Conservation (phyloP, 2,329 filamentous ascomycete genomes). For the Plectosphaerella sp. region DNA sequence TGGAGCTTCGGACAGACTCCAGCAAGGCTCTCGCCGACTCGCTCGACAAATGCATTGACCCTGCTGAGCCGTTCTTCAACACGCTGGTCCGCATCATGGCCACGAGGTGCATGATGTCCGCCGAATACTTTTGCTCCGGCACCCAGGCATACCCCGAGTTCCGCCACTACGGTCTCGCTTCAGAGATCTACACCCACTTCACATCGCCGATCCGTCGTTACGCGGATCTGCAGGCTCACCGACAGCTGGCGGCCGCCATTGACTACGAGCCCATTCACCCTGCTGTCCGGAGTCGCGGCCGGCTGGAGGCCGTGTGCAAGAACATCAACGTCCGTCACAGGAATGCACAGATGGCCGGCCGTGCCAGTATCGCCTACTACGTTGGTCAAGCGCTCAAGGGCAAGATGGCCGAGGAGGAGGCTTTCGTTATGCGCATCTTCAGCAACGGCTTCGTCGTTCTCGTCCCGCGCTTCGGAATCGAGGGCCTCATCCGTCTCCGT, state of each 20-base stretch:
- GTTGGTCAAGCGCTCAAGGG: slow-evolving; percentile 93
- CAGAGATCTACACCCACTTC: slow-evolving; percentile 98
- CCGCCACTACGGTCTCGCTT: slow-evolving; percentile 93
- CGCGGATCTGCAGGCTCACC: slow-evolving; percentile 90
- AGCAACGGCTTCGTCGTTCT: slow-evolving; percentile 97
- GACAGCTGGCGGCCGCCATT: slow-evolving; percentile 92
- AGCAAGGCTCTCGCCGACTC: slow-evolving; percentile 93
- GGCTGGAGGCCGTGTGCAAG: slow-evolving; percentile 90
- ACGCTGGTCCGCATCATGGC: slow-evolving; percentile 96
- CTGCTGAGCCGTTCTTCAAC: slow-evolving; percentile 91
- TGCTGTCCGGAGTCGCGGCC: slow-evolving; percentile 73
- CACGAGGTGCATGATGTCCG: slow-evolving; percentile 98
- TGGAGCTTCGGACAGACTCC: slow-evolving; percentile 78
- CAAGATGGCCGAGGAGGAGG: slow-evolving; percentile 73
- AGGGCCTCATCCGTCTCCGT: slow-evolving; percentile 80
- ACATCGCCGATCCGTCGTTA: slow-evolving; percentile 96
- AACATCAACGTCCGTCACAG: slow-evolving; percentile 98
- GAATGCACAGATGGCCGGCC: slow-evolving; percentile 92
- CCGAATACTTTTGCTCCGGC: slow-evolving; percentile 96
- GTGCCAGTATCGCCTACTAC: slow-evolving; percentile 95
- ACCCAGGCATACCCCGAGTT: slow-evolving; percentile 92
- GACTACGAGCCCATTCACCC: slow-evolving; percentile 85
- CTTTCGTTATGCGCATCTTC: slow-evolving; percentile 95
- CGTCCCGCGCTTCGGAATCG: slow-evolving; percentile 92
- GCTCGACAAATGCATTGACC: slow-evolving; percentile 77